These are phyloP conservation scores for Penicillium mononematosum DNA, from an alignment of 495 filamentous ascomycete species.

Conservation along the genomic window DNA sequence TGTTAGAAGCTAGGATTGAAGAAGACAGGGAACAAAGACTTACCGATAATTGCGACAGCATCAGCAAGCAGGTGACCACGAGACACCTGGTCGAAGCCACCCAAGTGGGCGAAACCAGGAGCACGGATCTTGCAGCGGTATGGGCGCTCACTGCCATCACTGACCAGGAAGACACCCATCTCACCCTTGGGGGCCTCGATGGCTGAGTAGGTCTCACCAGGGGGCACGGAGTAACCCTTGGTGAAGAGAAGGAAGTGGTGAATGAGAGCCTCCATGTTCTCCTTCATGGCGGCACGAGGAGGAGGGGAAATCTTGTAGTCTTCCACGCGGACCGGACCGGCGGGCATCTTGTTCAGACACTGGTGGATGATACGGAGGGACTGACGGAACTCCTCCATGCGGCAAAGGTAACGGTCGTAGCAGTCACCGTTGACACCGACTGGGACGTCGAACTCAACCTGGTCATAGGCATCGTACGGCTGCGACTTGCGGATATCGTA, in stretches of 20 bases:
- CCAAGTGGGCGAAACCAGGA: slow-evolving; percentile 93
- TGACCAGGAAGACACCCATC: slow-evolving; percentile 98
- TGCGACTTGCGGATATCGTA: slow-evolving; percentile 96
- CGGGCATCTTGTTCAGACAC: slow-evolving; percentile 98
- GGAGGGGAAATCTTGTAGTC: slow-evolving; percentile 99
- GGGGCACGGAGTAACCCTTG: slow-evolving; percentile 97
- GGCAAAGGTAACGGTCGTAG: slow-evolving; percentile 98
- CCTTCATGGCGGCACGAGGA: slow-evolving; percentile 97
- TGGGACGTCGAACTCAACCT: slow-evolving; percentile 97
- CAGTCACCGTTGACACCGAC: slow-evolving; percentile 97
- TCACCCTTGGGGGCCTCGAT: slow-evolving; percentile 99
- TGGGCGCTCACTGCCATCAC: slow-evolving; percentile 91
- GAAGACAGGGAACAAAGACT: slow-evolving; percentile 11
- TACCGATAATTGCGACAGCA: slow-evolving; percentile 91
- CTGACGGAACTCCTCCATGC: slow-evolving; percentile 99
- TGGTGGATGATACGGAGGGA: slow-evolving; percentile 97
- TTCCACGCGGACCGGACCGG: slow-evolving; percentile 89
- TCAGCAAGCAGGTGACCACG: slow-evolving; percentile 93
- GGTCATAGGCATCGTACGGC: slow-evolving; percentile 95
- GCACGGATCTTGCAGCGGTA: slow-evolving; percentile 98
- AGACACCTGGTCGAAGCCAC: slow-evolving; percentile 88
- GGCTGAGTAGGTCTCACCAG: slow-evolving; percentile 94
- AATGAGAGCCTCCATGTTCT: slow-evolving; percentile 99
- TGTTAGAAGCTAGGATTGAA: slow-evolving; percentile 11
- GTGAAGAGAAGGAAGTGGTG: slow-evolving; percentile 99